Percentiles rank a stretch among this genome's conserved stretches.
Evolutionary conservation across 2,329 filamentous ascomycete genomes (phyloP).

Genomic region (Didymella segeticola): DNA sequence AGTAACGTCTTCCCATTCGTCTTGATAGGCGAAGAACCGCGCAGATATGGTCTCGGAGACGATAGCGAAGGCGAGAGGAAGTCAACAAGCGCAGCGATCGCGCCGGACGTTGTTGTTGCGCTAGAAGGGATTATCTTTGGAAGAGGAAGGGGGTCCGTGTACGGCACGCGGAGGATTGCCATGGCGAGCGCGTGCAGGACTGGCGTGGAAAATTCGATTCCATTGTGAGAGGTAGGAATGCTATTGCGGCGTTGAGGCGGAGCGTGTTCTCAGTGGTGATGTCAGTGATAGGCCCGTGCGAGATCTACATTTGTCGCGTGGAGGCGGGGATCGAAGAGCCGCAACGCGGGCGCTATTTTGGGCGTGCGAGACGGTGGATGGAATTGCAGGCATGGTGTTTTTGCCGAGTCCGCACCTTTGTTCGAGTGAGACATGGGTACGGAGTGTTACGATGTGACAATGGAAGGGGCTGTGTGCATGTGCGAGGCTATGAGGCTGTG

Average conservation of each 20-base stretch:
- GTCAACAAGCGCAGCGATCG: slow-evolving; percentile 75
- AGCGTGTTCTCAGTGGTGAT: slow-evolving; percentile 20
- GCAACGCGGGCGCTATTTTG: slow-evolving; percentile 20
- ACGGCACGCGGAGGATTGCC: slow-evolving; percentile 86
- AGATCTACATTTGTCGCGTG: slow-evolving; percentile 7
- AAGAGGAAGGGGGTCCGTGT: slow-evolving; percentile 79
- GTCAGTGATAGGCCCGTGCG: slow-evolving; percentile 18
- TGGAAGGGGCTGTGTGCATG: slow-evolving; percentile 21
- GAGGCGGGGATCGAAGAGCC: slow-evolving; percentile 11
- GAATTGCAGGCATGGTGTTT: not conserved
- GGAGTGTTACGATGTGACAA: not conserved
- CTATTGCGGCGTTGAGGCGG: slow-evolving; percentile 5
- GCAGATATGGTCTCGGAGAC: slow-evolving; percentile 13
- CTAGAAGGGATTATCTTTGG: slow-evolving; percentile 76
- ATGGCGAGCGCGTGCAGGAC: slow-evolving; percentile 48
- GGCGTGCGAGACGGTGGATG: slow-evolving; percentile 6
- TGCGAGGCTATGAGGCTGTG: slow-evolving; percentile 24
- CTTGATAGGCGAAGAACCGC: slow-evolving; percentile 19
- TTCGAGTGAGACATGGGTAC: not conserved
- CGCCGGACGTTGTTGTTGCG: slow-evolving; percentile 73
- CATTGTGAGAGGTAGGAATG: slow-evolving; percentile 16
- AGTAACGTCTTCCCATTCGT: slow-evolving; percentile 66
- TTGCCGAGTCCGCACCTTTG: not conserved
- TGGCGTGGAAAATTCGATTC: not conserved
- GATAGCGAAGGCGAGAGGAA: slow-evolving; percentile 68